A percentile compares a stretch with the other conserved stretches of the same genome.
These are phyloP conservation scores for Hypoxylon trugodes DNA, from an alignment of 495 filamentous ascomycete genomes.

Conservation along the genomic window DNA sequence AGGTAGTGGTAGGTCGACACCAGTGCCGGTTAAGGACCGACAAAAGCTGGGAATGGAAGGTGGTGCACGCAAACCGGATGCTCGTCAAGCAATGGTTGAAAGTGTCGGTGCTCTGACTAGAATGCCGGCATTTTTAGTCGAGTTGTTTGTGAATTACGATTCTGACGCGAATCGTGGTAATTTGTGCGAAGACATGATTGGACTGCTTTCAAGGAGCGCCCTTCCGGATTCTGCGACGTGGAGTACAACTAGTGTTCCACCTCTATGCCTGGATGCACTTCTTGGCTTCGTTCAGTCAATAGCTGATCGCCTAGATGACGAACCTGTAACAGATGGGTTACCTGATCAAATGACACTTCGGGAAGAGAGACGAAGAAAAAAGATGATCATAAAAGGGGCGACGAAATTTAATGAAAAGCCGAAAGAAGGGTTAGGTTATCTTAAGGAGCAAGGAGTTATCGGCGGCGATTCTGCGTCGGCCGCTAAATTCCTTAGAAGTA, in stretches of 20 bases:
- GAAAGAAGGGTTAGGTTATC: conserved; percentile 86
- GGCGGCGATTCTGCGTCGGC: conserved; percentile 75
- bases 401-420: conserved; percentile 95
- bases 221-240: conserved; percentile 98
- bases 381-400: conserved; percentile 84
- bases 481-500: conserved; percentile 84
- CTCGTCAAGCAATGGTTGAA: conserved; percentile 98
- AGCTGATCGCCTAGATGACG: conserved; percentile 81
- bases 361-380: conserved; percentile 79
- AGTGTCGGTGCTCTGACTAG: conserved; percentile 89
- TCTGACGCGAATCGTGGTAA: conserved; percentile 93
- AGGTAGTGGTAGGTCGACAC: conserved; percentile 85
- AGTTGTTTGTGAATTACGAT: conserved; percentile 98
- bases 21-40: conserved; percentile 91
- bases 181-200: conserved; percentile 94
- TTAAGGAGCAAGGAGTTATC: conserved; percentile 85
- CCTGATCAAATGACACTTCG: conserved; percentile 70
- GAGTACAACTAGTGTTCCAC: conserved; percentile 98
- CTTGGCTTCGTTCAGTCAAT: conserved; percentile 91
- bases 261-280: conserved; percentile 90
- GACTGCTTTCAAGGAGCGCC: conserved; percentile 89
- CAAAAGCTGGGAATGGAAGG: conserved; percentile 95
- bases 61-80: conserved; percentile 88
- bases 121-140: conserved; percentile 92
- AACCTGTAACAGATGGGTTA: conserved; percentile 69